A percentile compares a stretch with the other conserved stretches of the same genome.
Evolutionary conservation across 78 protist genomes (phyloP).

Genomic region (Neovahlkampfia damariscottae): DNA sequence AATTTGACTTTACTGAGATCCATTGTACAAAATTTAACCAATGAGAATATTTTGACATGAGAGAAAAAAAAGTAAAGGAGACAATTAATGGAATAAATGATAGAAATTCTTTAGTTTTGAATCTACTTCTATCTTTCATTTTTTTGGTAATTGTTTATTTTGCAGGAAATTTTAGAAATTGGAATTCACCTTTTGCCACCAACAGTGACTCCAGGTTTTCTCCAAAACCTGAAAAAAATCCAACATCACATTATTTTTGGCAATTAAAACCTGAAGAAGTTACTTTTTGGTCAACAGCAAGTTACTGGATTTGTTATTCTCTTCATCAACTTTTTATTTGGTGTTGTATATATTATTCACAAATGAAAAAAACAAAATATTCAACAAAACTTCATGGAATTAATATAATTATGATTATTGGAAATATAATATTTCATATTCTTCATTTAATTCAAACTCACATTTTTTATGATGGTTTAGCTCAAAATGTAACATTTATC

Average conservation of each 20-base stretch:
- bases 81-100: too few species aligned
- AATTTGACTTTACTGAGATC: too few species aligned
- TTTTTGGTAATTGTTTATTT: too few species aligned
- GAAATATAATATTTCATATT: neutral
- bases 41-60: too few species aligned
- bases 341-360: neutral
- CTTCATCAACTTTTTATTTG: constrained; percentile 5
- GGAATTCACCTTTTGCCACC: neutral
- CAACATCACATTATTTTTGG: neutral
- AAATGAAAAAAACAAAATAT: neutral
- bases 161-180: neutral
- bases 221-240: neutral
- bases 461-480: neutral
- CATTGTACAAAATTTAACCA: too few species aligned
- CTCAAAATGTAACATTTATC: too few species aligned
- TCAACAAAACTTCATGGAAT: neutral
- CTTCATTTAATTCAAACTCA: constrained; percentile 12
- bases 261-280: neutral
- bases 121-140: too few species aligned
- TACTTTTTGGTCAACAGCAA: neutral
- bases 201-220: neutral
- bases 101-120: too few species aligned
- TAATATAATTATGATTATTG: neutral
- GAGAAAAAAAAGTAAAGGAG: too few species aligned
- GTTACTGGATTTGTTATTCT: neutral